Conservation (phyloP, 208 protist genomes). For the Trypanosoma brucei region DNA sequence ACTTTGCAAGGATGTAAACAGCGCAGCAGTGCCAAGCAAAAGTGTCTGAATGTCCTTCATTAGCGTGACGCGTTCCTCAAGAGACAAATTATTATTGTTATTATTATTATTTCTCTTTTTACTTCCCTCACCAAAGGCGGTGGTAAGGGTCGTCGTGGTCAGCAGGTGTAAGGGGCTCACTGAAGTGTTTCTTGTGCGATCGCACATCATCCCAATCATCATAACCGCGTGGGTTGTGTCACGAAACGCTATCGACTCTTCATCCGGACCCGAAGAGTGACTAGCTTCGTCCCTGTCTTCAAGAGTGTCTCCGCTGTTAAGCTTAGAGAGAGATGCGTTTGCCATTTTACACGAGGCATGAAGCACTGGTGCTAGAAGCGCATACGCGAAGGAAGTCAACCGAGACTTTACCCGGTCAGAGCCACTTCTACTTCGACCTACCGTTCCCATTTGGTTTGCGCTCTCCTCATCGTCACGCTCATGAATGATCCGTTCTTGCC, state of each 20-base stretch:
- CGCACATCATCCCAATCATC: slow-evolving; percentile 53
- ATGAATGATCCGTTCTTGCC: slow-evolving; percentile 45
- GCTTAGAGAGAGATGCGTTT: background rate
- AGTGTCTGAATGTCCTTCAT: background rate
- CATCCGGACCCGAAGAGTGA: background rate
- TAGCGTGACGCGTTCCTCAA: background rate
- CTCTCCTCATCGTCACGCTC: slow-evolving; percentile 22
- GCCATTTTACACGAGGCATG: slow-evolving; percentile 6
- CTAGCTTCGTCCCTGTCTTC: background rate
- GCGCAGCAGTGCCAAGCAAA: background rate
- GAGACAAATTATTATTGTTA: background rate
- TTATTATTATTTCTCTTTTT: background rate
- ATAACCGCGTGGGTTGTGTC: slow-evolving; percentile 34
- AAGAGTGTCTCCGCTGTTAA: no score
- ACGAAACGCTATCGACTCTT: background rate
- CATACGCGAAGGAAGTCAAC: slow-evolving; percentile 10
- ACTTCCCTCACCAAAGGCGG: background rate
- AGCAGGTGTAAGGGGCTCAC: slow-evolving; percentile 59
- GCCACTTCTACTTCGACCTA: background rate
- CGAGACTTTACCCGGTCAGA: slow-evolving; percentile 2
- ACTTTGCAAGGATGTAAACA: background rate
- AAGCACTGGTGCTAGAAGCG: slow-evolving; percentile 12
- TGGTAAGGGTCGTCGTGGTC: slow-evolving; percentile 10
- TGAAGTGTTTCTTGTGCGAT: slow-evolving; percentile 52
- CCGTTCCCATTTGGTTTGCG: background rate